Percentiles rank a stretch among this genome's conserved stretches.
Evolutionary conservation across 148 eudicot genomes (phyloP).

Genomic region (Chenopodium album): DNA sequence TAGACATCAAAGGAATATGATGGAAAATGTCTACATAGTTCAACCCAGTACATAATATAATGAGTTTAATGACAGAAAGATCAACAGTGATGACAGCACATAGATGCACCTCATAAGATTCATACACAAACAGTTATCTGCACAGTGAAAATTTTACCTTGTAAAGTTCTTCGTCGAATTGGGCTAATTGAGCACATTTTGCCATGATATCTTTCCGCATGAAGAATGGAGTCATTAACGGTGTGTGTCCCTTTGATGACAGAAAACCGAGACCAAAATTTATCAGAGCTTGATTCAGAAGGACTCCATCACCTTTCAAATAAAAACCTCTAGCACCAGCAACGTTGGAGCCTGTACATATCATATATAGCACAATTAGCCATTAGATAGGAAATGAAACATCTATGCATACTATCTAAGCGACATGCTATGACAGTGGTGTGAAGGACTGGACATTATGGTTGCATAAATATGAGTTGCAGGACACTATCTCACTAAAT

Average conservation of each 20-base stretch:
- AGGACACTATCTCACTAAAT: not conserved
- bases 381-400: not conserved
- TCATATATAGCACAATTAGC: constrained; percentile 12
- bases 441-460: not conserved
- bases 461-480: not conserved
- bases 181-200: constrained; percentile 96
- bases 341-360: constrained; percentile 66
- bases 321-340: constrained; percentile 99
- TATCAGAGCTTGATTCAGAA: constrained; percentile 88
- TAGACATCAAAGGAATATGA: not conserved
- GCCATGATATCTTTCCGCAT: constrained; percentile 95
- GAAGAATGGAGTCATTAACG: constrained; percentile 89
- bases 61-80: not conserved
- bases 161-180: constrained; percentile 97
- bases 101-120: not conserved
- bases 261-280: constrained; percentile 79
- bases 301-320: constrained; percentile 91
- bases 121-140: not conserved
- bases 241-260: constrained; percentile 55
- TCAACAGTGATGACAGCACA: not conserved
- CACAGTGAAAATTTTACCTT: constrained; percentile 43
- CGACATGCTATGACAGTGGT: constrained; percentile 1
- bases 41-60: not conserved
- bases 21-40: not conserved
- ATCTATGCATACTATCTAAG: not conserved